Conservation (phyloP, 1,284 basidiomycete genomes). For the Afroboletus lepidellus region DNA sequence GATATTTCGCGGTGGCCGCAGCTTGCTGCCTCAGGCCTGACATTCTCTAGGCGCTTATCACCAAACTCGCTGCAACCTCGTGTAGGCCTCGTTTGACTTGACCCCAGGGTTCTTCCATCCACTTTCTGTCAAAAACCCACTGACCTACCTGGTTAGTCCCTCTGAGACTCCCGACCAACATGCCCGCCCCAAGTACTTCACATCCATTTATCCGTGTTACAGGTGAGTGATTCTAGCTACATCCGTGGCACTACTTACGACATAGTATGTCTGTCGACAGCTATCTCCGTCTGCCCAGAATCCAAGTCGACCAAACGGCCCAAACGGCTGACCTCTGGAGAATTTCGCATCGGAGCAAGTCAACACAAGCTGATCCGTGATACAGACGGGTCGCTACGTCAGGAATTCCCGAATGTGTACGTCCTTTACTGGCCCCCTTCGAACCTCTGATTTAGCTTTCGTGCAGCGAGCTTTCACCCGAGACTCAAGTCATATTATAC, state of each 20-base stretch:
- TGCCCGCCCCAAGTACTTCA: background rate
- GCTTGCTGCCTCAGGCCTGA: too few species aligned
- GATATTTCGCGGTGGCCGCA: too few species aligned
- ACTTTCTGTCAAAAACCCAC: background rate
- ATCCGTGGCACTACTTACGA: background rate
- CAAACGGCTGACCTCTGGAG: background rate
- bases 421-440: background rate
- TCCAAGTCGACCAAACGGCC: background rate
- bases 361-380: background rate
- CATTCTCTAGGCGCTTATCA: too few species aligned
- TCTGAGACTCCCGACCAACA: too few species aligned
- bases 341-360: background rate
- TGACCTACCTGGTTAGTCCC: too few species aligned
- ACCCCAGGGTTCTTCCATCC: background rate
- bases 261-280: background rate
- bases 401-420: background rate
- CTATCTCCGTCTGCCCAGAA: background rate
- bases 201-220: background rate
- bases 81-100: too few species aligned
- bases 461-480: background rate
- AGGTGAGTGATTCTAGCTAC: background rate
- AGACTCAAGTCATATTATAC: background rate
- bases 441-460: background rate
- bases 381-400: background rate
- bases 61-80: too few species aligned